Base-by-base conservation (phyloP, 2,329 filamentous ascomycete species). In the Clarireedia sp. region DNA sequence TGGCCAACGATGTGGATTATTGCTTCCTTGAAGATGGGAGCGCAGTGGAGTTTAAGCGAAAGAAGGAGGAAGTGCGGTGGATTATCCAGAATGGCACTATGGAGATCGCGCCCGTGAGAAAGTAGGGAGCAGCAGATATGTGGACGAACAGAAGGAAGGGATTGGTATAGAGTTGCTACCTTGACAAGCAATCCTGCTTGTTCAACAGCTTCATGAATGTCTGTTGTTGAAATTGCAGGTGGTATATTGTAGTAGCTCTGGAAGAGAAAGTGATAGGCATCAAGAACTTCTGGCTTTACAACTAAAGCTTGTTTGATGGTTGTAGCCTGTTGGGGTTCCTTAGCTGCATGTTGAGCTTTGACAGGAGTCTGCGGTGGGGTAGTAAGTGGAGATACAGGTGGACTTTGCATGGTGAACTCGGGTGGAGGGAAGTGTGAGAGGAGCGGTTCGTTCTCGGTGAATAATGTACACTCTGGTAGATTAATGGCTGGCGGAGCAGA, bases 1-100 rank as follows among this genome's bases (percentile, higher is more conserved):
- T 55, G 54, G 6, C 61, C 64, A 1, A 65, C 61, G 19, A 66
- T 57, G 17, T 67, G 66, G 4, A 66, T 56, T 1, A 64, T 43
- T 5, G 60, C 59, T 51, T 66, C 64, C 23, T 53, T 59, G 41
- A 66, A 66, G 12, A 67, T 66, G 2, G 40, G 41, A 2, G 48
- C 19, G 17, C 55, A 60, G 43, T 61, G 17, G 3, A 67, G 51
- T 1, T 54, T 21, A 1, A 52, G 6, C 9, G 63, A 51, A 0
- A 66, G 26, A 0, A 52, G n/a, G 16, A 67, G 54, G 57, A 64
- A 67, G 12, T 57, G 57, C 5, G 56, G 50, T 5, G 64, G 59
- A 19, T 66, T 57, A 8, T 33, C 3, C 3, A 44, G 33, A 16
- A 67, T 58, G 2, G 57, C 58, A 23, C 46, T 41, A 17, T 58